Evolutionary conservation across 805 yeast genomes (phyloP), one percentile per base, ranked within the genome.

Genomic region (Torulaspora gathmanii): DNA sequence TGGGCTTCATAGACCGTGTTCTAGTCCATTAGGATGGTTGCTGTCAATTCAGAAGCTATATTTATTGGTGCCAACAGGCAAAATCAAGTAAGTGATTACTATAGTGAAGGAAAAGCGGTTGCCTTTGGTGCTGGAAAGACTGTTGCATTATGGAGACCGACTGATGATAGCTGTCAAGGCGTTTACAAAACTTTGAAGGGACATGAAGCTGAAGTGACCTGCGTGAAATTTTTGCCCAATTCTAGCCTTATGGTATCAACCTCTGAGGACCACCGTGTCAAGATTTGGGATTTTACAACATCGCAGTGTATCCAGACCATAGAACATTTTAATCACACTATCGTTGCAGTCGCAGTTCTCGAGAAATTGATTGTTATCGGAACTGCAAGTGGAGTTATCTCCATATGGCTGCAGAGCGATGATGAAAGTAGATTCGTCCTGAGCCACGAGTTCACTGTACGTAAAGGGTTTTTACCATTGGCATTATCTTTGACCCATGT

Each of bases 1-100:
- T 26, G 20, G 19, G n/a, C 35, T 25, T 19, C 4, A 15, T 11
- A 28, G 26, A 9, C 34, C 20, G 15, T n/a, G 20, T 20, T 7
- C 8, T 29, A 17, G n/a, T 22, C 27, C 13, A 12, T 13, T 16
- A 25, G 26, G 27, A 48, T 48, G 51, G 39, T 45, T 13, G 17
- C 15, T 26, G 44, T 48, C n/a, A 42, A 35, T 17, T 44, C 55
- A 57, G 83, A 80, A 45, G 86, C 84, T 13, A 69, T 81, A 3
- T 83, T 84, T 59, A 70, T 77, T 15, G 95, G 95, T 12, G 88
- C 87, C 28, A 86, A 85, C 60, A 76, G 74, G 48, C 87, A 82
- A 54, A 68, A 79, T 4, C 77, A 74, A 47, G 78, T 75, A 5
- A 73, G 81, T 19, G 89, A 80, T 55, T 75, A 73, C 52, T 70